These are phyloP conservation scores for Stromatinia cepivora DNA, from an alignment of 2,329 filamentous ascomycete genomes.

Conservation along the genomic window DNA sequence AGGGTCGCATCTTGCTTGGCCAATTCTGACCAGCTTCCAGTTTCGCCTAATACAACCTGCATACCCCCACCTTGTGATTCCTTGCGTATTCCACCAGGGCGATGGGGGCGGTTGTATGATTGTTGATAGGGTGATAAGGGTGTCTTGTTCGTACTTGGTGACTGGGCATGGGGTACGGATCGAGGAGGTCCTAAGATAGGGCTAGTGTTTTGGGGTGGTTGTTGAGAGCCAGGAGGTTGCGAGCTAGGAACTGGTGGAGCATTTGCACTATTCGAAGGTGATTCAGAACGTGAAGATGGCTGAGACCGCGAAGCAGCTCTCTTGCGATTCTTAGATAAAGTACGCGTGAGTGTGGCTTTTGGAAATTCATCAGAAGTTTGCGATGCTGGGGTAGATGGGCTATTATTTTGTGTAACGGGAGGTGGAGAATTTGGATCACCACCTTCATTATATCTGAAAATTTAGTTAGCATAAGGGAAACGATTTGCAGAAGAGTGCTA, in stretches of 20 bases:
- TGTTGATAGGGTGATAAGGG: constrained; percentile 39
- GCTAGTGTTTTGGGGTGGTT: constrained; percentile 19
- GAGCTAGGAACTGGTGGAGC: constrained; percentile 32
- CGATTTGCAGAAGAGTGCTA: constrained; percentile 40
- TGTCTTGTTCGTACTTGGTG: constrained; percentile 20
- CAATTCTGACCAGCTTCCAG: constrained; percentile 87
- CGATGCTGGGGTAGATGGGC: constrained; percentile 22
- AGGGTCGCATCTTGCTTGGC: constrained; percentile 80
- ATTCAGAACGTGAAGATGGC: constrained; percentile 34
- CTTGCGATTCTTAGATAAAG: constrained; percentile 11
- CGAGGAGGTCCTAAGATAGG: constrained; percentile 19
- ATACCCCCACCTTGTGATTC: constrained; percentile 63
- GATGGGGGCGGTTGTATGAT: constrained; percentile 33
- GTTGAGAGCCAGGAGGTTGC: constrained; percentile 31
- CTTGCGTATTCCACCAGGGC: constrained; percentile 36
- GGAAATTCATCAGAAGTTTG: constrained; percentile 23
- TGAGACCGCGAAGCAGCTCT: constrained; percentile 33
- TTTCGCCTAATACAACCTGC: constrained; percentile 86
- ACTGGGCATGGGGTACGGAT: constrained; percentile 17
- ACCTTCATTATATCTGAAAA: constrained; percentile 40
- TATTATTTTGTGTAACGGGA: constrained; percentile 28
- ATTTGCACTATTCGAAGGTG: constrained; percentile 34
- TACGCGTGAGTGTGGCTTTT: constrained; percentile 17
- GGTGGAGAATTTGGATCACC: constrained; percentile 36
- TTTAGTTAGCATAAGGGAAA: constrained; percentile 27